Evolutionary conservation across 345 rosid species (phyloP).

Genomic region (thale cress (Arabidopsis thaliana)): TAIR10.1 NC_003076.8:25952001-25952500

Average conservation of each 20-base stretch:
- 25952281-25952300: slow-evolving; percentile 99
- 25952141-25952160: slow-evolving; percentile 83
- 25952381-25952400: slow-evolving; percentile 99
- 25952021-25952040: slow-evolving; percentile 2
- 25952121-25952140: slow-evolving; percentile 85
- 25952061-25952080: slow-evolving; percentile 2
- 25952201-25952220: slow-evolving; percentile 98
- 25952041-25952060: slow-evolving; percentile 3
- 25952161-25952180: slow-evolving; percentile 84
- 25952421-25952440: slow-evolving; percentile 98
- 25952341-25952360: slow-evolving; percentile 15
- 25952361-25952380: slow-evolving; percentile 56
- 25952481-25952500: slow-evolving; percentile 33
- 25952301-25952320: slow-evolving; percentile 48
- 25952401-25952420: slow-evolving; percentile 98
- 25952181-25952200: slow-evolving; percentile 90
- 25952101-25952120: slow-evolving; percentile 86
- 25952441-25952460: slow-evolving; percentile 44
- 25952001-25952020: slow-evolving; percentile 1
- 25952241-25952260: slow-evolving; percentile 98
- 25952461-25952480: slow-evolving; percentile 22
- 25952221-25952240: slow-evolving; percentile 93
- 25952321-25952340: not conserved
- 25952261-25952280: slow-evolving; percentile 99
- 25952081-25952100: slow-evolving; percentile 90